Percentiles rank a stretch among this genome's conserved stretches.
Evolutionary conservation across 2,329 filamentous ascomycete genomes (phyloP).

Genomic region (Pyrenophora tritici-repentis): DNA sequence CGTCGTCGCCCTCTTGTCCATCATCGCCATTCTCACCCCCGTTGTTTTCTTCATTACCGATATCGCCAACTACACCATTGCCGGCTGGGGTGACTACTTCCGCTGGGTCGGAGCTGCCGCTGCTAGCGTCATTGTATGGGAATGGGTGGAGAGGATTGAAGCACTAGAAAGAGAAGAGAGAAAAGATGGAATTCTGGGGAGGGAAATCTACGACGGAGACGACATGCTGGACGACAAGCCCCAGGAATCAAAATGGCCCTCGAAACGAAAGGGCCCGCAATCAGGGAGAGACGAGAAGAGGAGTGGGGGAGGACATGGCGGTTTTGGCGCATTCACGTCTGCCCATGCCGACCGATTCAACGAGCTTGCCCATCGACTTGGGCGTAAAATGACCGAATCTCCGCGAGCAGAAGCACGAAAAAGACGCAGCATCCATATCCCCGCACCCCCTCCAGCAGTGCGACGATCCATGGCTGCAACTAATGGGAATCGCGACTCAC

Average conservation of each 20-base stretch:
- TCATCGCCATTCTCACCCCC: conserved; percentile 82
- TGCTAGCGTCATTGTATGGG: conserved; percentile 96
- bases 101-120: conserved; percentile 95
- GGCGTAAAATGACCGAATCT: conserved; percentile 34
- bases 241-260: conserved; percentile 58
- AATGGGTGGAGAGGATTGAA: conserved; percentile 96
- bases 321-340: conserved; percentile 32
- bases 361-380: conserved; percentile 35
- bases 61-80: conserved; percentile 81
- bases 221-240: conserved; percentile 79
- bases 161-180: conserved; percentile 90
- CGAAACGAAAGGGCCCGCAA: conserved; percentile 46
- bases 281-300: conserved; percentile 41
- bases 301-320: conserved; percentile 25
- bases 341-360: conserved; percentile 32
- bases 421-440: conserved; percentile 41
- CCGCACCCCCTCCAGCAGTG: conserved; percentile 37
- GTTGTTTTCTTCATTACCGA: conserved; percentile 93
- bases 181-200: conserved; percentile 87
- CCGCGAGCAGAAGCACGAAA: conserved; percentile 35
- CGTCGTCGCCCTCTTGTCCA: conserved; percentile 76
- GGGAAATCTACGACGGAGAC: conserved; percentile 91
- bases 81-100: conserved; percentile 93
- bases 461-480: conserved; percentile 32
- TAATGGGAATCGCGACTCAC: conserved; percentile 30